Evolutionary conservation across 257 asterid species (phyloP).

Genomic region (Solanum lignicaule): DNA sequence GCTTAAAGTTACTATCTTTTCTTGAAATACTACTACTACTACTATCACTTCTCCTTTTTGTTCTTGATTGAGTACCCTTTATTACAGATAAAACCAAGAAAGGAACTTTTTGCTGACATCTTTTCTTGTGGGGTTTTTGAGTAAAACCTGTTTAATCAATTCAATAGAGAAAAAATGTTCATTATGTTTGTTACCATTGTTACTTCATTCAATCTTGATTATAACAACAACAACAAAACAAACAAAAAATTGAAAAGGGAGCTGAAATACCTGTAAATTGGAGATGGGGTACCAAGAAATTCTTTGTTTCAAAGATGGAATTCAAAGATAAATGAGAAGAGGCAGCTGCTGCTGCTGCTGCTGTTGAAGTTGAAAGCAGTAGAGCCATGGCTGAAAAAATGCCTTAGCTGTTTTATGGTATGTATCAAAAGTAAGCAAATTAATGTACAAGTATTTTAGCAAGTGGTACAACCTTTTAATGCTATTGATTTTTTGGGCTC

Average conservation of each 20-base stretch:
- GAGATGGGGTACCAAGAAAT: constrained; percentile 23
- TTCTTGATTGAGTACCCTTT: constrained; percentile 31
- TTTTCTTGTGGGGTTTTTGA: constrained; percentile 13
- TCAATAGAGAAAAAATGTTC: background rate
- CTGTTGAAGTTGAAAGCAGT: constrained; percentile 28
- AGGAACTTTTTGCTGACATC: constrained; percentile 10
- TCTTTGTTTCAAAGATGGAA: constrained; percentile 12
- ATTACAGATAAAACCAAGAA: constrained; percentile 16
- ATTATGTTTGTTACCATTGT: background rate
- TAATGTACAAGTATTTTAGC: background rate
- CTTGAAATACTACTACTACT: constrained; percentile 23
- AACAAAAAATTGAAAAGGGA: background rate
- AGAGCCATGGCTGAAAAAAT: background rate
- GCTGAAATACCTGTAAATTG: constrained; percentile 31
- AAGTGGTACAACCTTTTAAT: background rate
- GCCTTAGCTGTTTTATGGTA: background rate
- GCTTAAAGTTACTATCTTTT: constrained; percentile 30
- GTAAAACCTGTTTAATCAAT: constrained; percentile 23
- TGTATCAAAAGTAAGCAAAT: background rate
- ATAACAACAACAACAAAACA: background rate
- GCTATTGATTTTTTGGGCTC: background rate
- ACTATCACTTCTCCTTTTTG: constrained; percentile 24
- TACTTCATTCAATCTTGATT: background rate
- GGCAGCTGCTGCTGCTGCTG: constrained; percentile 33
- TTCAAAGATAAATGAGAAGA: constrained; percentile 15